Conservation (phyloP, 768 basidiomycete genomes). For the Exsudoporus frostii region DNA sequence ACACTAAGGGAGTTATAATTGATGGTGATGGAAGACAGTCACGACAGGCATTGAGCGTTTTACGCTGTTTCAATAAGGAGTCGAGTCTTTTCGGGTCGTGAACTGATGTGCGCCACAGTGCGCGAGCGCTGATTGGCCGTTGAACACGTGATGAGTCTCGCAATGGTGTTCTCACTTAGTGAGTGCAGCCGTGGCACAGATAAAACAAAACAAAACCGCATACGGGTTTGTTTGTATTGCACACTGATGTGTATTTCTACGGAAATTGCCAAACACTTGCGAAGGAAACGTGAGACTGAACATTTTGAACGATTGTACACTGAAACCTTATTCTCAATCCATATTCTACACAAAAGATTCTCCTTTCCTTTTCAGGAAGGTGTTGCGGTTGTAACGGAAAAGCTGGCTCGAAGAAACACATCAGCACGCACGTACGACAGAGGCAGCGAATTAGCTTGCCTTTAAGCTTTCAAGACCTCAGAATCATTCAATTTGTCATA, state of each 20-base stretch:
- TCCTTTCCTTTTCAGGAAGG: slow-evolving; percentile 1
- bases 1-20: too few relatives aligned
- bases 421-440: neutral
- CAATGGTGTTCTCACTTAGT: too few relatives aligned
- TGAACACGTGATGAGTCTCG: too few relatives aligned
- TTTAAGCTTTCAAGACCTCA: slow-evolving; percentile 1
- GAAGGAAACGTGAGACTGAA: neutral
- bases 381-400: neutral
- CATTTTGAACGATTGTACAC: neutral
- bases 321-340: too few relatives aligned
- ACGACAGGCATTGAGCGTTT: too few relatives aligned
- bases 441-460: neutral
- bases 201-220: neutral
- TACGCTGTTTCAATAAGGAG: too few relatives aligned
- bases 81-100: too few relatives aligned
- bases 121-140: too few relatives aligned
- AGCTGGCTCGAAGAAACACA: too few relatives aligned
- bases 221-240: neutral
- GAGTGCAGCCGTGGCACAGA: neutral
- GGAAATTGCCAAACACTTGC: neutral
- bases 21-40: too few relatives aligned
- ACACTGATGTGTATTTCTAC: neutral
- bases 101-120: too few relatives aligned
- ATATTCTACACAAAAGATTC: too few relatives aligned
- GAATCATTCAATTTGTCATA: slow-evolving; percentile 10